Conservation (phyloP, 176 grass and related monocot species). For the Miscanthus lutarioriparius region DNA sequence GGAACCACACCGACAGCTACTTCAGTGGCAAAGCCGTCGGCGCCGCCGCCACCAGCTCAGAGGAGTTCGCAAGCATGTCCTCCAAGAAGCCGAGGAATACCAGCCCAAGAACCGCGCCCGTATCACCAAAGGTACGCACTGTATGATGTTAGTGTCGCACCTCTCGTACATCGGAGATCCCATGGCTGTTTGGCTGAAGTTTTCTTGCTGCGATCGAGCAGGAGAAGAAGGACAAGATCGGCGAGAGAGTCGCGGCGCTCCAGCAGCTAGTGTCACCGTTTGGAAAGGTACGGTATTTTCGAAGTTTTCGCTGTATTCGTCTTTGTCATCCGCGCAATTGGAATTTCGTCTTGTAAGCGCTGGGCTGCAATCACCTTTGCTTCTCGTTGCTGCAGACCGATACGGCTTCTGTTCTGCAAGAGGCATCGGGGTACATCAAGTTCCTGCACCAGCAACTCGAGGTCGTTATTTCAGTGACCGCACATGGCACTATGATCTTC, state of each 20-base stretch:
- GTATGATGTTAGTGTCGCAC: not conserved
- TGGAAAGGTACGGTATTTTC: conserved; percentile 57
- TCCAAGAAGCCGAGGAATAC: conserved; percentile 70
- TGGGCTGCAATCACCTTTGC: not conserved
- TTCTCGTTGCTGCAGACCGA: conserved; percentile 61
- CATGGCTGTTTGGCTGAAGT: not conserved
- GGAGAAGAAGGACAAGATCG: conserved; percentile 99
- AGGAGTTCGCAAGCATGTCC: conserved; percentile 47
- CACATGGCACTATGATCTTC: not conserved
- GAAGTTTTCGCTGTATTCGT: not conserved
- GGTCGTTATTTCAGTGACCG: conserved; percentile 31
- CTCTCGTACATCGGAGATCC: not conserved
- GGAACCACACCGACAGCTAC: conserved; percentile 55
- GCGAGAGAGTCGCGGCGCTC: conserved; percentile 71
- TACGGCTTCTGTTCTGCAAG: conserved; percentile 89
- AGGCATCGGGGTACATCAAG: conserved; percentile 87
- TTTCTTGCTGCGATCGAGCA: conserved; percentile 32
- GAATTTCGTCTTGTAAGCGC: not conserved
- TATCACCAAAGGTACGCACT: conserved; percentile 50
- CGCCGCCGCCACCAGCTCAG: conserved; percentile 21
- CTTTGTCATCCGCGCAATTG: not conserved
- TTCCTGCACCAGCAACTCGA: conserved; percentile 95
- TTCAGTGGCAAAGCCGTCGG: conserved; percentile 37
- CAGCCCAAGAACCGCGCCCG: conserved; percentile 27
- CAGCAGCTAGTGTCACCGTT: conserved; percentile 95